Evolutionary conservation across 495 filamentous ascomycete genomes (phyloP).

Genomic region (Chaetomium tenue): DNA sequence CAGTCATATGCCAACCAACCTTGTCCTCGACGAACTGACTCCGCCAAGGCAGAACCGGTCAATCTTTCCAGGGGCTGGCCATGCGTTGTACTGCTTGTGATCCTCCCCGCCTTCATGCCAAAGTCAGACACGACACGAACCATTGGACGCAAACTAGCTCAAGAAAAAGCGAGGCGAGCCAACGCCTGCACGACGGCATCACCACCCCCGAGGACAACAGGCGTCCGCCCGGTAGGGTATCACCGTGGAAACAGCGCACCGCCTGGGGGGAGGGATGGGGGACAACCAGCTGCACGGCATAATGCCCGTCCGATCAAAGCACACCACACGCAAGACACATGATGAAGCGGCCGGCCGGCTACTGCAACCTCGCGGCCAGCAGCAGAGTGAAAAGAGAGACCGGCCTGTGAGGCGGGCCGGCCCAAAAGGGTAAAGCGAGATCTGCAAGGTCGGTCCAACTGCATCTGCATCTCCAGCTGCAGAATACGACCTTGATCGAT

Average conservation of each 20-base stretch:
- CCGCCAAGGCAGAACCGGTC: background rate
- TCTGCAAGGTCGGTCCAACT: conserved; percentile 17
- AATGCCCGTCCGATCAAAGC: background rate
- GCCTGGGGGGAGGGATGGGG: no score
- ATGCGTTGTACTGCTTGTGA: background rate
- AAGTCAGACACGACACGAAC: background rate
- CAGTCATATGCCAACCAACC: background rate
- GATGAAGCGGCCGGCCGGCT: background rate
- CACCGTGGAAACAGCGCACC: conserved; percentile 4
- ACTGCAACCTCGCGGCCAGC: conserved; percentile 1
- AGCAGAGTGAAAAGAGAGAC: background rate
- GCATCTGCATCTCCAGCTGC: conserved; percentile 13
- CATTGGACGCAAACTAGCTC: background rate
- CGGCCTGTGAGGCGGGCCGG: background rate
- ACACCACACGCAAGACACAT: conserved; percentile 1
- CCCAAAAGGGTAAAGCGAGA: conserved; percentile 20
- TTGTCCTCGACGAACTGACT: background rate
- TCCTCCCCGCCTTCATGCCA: background rate
- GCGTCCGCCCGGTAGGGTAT: background rate
- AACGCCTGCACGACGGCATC: background rate
- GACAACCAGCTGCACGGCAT: background rate
- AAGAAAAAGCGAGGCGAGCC: conserved; percentile 8
- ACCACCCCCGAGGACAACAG: background rate
- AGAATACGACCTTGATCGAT: conserved; percentile 7
- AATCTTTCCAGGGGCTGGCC: background rate